These are phyloP conservation scores for Camelina hispida DNA, from an alignment of 345 rosid species.

Conservation along the genomic window DNA sequence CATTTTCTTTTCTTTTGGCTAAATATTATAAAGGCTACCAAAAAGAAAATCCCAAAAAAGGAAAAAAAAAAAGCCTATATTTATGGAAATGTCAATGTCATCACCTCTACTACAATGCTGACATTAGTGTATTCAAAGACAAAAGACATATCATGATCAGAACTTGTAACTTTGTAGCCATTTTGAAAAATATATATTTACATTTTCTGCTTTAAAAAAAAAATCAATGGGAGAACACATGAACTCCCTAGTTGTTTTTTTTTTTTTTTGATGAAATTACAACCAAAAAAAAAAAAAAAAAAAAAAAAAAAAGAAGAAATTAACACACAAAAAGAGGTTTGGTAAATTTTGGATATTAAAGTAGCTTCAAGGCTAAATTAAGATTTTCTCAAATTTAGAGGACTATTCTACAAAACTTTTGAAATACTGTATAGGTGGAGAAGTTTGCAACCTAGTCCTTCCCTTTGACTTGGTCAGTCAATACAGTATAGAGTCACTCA, in stretches of 20 bases:
- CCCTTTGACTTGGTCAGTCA: conserved; percentile 7
- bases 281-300: background rate
- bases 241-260: too few relatives aligned
- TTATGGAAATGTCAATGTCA: conserved; percentile 34
- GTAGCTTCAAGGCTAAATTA: background rate
- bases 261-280: too few relatives aligned
- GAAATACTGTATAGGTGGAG: background rate
- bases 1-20: background rate
- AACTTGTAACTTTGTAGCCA: background rate
- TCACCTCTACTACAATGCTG: conserved; percentile 3
- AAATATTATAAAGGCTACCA: background rate
- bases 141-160: background rate
- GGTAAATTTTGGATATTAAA: background rate
- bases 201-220: background rate
- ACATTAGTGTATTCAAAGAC: background rate
- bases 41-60: background rate
- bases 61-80: conserved; percentile 29
- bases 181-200: background rate
- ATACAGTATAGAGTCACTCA: background rate
- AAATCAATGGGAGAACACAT: background rate
- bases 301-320: background rate
- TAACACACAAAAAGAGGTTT: background rate
- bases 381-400: background rate
- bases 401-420: background rate
- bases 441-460: conserved; percentile 19